Evolutionary conservation across 1,139 yeast species (phyloP), one percentile per base, ranked within the genome.

Genomic region (Zhuliangozyma blackwelliae): DNA sequence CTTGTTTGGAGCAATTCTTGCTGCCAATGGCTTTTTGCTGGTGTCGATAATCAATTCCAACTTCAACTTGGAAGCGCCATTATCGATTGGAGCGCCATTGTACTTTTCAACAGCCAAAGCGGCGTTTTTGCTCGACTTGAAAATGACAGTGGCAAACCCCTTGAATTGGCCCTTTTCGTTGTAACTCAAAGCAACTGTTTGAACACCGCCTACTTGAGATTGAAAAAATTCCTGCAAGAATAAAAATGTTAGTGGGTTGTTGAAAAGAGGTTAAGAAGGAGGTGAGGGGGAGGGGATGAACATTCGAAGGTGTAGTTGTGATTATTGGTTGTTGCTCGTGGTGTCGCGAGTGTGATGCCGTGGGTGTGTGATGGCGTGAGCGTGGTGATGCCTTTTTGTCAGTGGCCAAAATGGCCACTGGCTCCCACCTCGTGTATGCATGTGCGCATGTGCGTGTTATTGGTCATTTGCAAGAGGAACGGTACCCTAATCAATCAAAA

Each of bases 31-130:
- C 65, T 75, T 82, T 60, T 77, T 77, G 51, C 81, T 69, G 48
- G 97, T 95, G 58, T 90, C 97, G 55, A 89, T 74, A 49, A 92
- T 78, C 56, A 92, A 72, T 63, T 89, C 96, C 54, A 92, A 77
- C 63, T 76, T 83, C 71, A 92, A 77, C 57, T 75, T 83, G 49
- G 77, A 65, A 43, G 82, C 76, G 42, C 97, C 97, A 37, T 83
- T 83, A 58, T 92, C 98, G 52, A 92, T 86, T 52, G 96, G 89
- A 28, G 96, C 94, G 52, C 94, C 94, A 61, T 92, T 86, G 69
- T 84, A 92, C 55, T 81, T 81, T 54, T 80, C 79, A 54, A 86
- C 88, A 32, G 97, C 96, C 44, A 57, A 54, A 28, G 59, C 38
- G 27, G 98, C 97, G 57, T 75, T 72, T 45, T 81, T 80, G 41